Percentiles rank a stretch among this genome's conserved stretches.
Conservation (phyloP, 2,329 filamentous ascomycete species). For the Ceratocystis colombiana region DNA sequence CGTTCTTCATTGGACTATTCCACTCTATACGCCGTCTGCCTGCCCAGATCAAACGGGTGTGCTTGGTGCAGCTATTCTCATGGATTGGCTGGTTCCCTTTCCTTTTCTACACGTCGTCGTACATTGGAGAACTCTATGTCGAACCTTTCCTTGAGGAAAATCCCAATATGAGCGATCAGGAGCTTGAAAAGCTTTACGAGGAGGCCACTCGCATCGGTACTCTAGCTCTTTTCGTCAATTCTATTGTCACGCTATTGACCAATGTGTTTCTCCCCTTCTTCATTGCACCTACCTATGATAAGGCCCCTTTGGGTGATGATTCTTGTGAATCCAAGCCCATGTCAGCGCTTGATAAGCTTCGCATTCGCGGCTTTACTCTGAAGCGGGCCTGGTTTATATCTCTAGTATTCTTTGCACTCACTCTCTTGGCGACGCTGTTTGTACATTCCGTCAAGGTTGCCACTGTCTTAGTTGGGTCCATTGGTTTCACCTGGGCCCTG, state of each 20-base stretch:
- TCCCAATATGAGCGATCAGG: slow-evolving; percentile 62
- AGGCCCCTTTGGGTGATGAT: slow-evolving; percentile 8
- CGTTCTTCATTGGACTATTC: slow-evolving; percentile 72
- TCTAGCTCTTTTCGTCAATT: slow-evolving; percentile 79
- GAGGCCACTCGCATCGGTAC: slow-evolving; percentile 77
- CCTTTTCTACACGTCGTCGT: slow-evolving; percentile 89
- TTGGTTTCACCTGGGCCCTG: slow-evolving; percentile 86
- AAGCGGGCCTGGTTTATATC: slow-evolving; percentile 79
- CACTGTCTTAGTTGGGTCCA: slow-evolving; percentile 65
- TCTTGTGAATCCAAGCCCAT: slow-evolving; percentile 27
- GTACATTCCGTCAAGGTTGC: slow-evolving; percentile 61
- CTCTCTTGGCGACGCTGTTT: slow-evolving; percentile 76
- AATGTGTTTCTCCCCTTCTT: slow-evolving; percentile 80
- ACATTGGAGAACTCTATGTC: slow-evolving; percentile 85
- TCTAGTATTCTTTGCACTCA: slow-evolving; percentile 68
- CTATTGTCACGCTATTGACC: slow-evolving; percentile 68
- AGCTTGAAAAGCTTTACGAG: slow-evolving; percentile 74
- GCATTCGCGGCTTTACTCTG: slow-evolving; percentile 75
- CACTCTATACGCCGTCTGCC: slow-evolving; percentile 68
- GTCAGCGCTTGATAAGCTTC: slow-evolving; percentile 50
- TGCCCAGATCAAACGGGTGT: slow-evolving; percentile 71
- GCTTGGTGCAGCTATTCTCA: slow-evolving; percentile 70
- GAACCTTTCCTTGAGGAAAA: slow-evolving; percentile 69
- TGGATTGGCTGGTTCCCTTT: slow-evolving; percentile 97
- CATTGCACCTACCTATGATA: slow-evolving; percentile 67